Base-by-base conservation (phyloP, 2,329 filamentous ascomycete species). In the Colletotrichum magnum region DNA sequence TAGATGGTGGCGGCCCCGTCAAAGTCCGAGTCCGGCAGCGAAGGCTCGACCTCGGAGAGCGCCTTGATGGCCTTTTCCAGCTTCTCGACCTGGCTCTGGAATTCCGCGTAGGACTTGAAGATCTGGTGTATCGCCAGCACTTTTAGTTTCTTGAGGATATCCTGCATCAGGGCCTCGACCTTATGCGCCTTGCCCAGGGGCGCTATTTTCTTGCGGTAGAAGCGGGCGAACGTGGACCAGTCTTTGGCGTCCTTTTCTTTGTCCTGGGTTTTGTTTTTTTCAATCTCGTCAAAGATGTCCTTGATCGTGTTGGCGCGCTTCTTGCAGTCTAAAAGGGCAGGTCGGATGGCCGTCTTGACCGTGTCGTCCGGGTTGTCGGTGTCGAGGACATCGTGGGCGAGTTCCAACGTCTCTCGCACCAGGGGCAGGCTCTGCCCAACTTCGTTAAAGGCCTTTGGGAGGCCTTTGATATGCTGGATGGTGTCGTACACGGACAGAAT, bases 41-140 rank as follows among this genome's bases (percentile, higher is more conserved):
- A 64, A 9, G 61, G 61, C 36, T 58, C 61, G n/a, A 64, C 61
- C 18, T 64, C 61, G 5, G 61, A 57, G 13, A 64, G 21, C n/a
- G 32, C 36, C 21, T 26, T 28, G 45, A 64, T 64, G 21, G 61
- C 61, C 3, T 26, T 21, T 18, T 57, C 52, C 13, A 64, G 45
- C 13, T 43, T 51, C 43, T 32, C 61, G 10, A 64, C 32, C 21
- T 64, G 53, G 18, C 47, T 39, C 6, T 51, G 61, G 4, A 48
- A 58, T 7, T 64, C 61, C 7, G 61, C 53, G 12, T 41, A 36
- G 21, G 45, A 32, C 36, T 43, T 64, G 53, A 64, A 64, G 16
- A 45, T 48, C 12, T 52, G 61, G 12, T 58, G 53, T 24, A 64
- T 64, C 3, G 52, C 61, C n/a, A 64, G 18, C 6, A 64, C 43